These are phyloP conservation scores for Coniella lustricola DNA, from an alignment of 2,329 filamentous ascomycete species.

Conservation along the genomic window DNA sequence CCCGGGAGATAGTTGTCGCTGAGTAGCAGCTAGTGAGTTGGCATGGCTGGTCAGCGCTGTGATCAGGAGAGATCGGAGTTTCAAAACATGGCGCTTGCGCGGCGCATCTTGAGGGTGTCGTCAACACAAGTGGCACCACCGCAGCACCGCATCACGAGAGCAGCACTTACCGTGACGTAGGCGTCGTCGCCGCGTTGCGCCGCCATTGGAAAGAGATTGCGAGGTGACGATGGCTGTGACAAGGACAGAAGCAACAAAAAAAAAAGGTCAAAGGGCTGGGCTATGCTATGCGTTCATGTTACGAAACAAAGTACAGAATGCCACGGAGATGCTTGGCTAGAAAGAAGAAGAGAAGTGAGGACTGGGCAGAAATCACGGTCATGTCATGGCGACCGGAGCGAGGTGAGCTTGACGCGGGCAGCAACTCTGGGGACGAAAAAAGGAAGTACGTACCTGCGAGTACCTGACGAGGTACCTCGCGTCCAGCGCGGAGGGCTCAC, in stretches of 20 bases:
- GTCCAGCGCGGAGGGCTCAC: neutral
- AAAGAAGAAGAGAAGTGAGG: constrained; percentile 5
- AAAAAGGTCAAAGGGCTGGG: neutral
- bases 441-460: neutral
- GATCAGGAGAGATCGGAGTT: neutral
- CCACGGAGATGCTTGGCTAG: constrained; percentile 9
- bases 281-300: constrained; percentile 15
- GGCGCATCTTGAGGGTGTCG: too few relatives aligned
- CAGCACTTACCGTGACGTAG: constrained; percentile 49
- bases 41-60: constrained; percentile 16
- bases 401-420: constrained; percentile 5
- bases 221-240: neutral
- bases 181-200: constrained; percentile 39
- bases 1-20: constrained; percentile 91
- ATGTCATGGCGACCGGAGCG: constrained; percentile 5
- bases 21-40: constrained; percentile 73
- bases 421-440: neutral
- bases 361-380: constrained; percentile 1
- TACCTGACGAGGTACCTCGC: neutral
- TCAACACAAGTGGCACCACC: neutral
- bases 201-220: constrained; percentile 28
- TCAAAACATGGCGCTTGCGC: neutral
- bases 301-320: constrained; percentile 14
- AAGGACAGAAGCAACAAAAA: constrained; percentile 12
- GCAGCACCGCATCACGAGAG: neutral